Conservation (phyloP, 2,329 filamentous ascomycete species). For the Pyricularia sp. region DNA sequence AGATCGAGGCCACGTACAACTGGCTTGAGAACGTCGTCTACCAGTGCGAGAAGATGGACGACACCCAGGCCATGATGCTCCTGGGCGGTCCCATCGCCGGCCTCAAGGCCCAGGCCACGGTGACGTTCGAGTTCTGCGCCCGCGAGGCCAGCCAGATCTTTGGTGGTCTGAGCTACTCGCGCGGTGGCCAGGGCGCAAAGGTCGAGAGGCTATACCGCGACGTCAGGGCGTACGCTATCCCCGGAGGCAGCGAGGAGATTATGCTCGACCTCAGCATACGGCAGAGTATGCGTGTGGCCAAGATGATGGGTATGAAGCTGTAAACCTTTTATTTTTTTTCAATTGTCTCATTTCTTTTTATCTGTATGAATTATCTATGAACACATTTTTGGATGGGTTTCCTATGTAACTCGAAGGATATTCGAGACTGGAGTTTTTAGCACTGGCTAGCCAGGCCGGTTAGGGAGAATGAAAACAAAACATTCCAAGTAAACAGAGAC, state of each 20-base stretch:
- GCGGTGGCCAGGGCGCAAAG: conserved; percentile 91
- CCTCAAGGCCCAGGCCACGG: conserved; percentile 87
- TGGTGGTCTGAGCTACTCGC: conserved; percentile 82
- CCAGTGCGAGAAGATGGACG: conserved; percentile 87
- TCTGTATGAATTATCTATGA: background rate
- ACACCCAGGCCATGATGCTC: conserved; percentile 91
- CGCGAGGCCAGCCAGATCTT: conserved; percentile 97
- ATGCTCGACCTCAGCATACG: conserved; percentile 96
- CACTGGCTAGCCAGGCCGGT: background rate
- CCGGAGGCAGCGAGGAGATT: conserved; percentile 93
- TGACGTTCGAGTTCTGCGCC: conserved; percentile 96
- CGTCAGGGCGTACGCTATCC: conserved; percentile 91
- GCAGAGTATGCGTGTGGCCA: conserved; percentile 68
- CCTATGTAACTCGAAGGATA: background rate
- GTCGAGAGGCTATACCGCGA: conserved; percentile 91
- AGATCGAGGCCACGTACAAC: conserved; percentile 93
- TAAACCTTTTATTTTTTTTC: conserved; percentile 25
- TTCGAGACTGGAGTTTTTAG: background rate
- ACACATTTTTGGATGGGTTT: background rate
- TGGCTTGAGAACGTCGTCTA: conserved; percentile 95
- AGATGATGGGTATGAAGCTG: conserved; percentile 93
- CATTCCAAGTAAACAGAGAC: background rate
- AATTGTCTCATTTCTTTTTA: background rate
- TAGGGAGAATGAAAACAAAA: background rate
- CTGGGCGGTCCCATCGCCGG: conserved; percentile 90